phyloP scores from a whole-genome alignment of 1,284 basidiomycete genomes.

The Wolfiporia cocos region DNA sequence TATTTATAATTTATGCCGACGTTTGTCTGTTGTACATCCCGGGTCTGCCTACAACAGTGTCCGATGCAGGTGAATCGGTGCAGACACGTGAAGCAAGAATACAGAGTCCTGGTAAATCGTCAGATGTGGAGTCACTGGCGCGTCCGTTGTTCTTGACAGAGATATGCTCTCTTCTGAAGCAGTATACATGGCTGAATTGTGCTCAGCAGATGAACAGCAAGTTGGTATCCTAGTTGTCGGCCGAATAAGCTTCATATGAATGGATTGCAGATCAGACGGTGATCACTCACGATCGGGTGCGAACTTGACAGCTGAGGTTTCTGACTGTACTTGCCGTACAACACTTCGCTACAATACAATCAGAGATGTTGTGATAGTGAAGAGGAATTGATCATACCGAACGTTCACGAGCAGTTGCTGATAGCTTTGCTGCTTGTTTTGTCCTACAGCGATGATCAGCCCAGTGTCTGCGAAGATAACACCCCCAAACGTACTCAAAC shows the following conservation, averaged over 20 bases:
- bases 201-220: slow-evolving; percentile 6
- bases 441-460: slow-evolving; percentile 28
- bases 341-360: slow-evolving; percentile 35
- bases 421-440: slow-evolving; percentile 74
- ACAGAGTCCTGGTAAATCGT: too few species aligned
- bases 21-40: too few species aligned
- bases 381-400: slow-evolving; percentile 33
- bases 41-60: too few species aligned
- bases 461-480: not conserved
- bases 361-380: not conserved
- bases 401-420: slow-evolving; percentile 72
- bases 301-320: slow-evolving; percentile 78
- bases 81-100: too few species aligned
- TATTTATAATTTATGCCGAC: too few species aligned
- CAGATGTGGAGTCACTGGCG: too few species aligned
- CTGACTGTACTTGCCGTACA: slow-evolving; percentile 71
- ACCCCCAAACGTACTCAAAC: slow-evolving; percentile 40
- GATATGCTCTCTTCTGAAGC: too few species aligned
- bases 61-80: too few species aligned
- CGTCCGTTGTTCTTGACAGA: too few species aligned
- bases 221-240: slow-evolving; percentile 1
- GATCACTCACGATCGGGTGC: slow-evolving; percentile 62
- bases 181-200: too few species aligned
- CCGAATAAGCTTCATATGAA: not conserved
- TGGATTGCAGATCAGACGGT: not conserved